A percentile compares a stretch with the other conserved stretches of the same genome.
These are phyloP conservation scores for Paracorniculantispora psalliotae DNA, from an alignment of 2,329 filamentous ascomycete species.

Conservation along the genomic window DNA sequence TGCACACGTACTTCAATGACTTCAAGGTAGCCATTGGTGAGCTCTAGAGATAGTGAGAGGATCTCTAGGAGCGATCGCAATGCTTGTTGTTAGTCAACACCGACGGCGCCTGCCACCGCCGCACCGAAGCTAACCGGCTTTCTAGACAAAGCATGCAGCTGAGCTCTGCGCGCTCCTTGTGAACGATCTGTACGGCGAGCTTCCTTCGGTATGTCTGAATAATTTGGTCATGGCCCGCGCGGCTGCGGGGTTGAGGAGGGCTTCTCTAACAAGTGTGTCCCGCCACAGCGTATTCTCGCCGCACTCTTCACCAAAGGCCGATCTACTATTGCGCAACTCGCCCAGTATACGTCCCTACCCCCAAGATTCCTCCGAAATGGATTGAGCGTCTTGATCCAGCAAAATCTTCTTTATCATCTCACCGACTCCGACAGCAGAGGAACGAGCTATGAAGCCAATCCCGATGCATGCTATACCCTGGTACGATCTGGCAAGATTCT, in stretches of 20 bases:
- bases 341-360: slow-evolving; percentile 66
- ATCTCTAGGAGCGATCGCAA: slow-evolving; percentile 68
- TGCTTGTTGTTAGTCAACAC: slow-evolving; percentile 43
- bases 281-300: slow-evolving; percentile 71
- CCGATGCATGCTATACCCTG: slow-evolving; percentile 73
- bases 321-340: slow-evolving; percentile 64
- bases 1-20: slow-evolving; percentile 45
- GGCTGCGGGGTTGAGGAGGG: background rate
- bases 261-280: slow-evolving; percentile 15
- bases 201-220: slow-evolving; percentile 68
- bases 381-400: slow-evolving; percentile 79
- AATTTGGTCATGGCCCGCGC: too few relatives aligned
- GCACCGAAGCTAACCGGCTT: slow-evolving; percentile 16
- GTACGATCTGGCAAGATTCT: slow-evolving; percentile 78
- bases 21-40: slow-evolving; percentile 62
- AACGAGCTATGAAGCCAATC: slow-evolving; percentile 81
- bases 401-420: slow-evolving; percentile 76
- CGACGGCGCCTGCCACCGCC: background rate
- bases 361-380: slow-evolving; percentile 75
- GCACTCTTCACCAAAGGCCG: slow-evolving; percentile 75
- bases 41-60: slow-evolving; percentile 75
- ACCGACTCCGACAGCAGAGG: slow-evolving; percentile 56
- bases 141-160: slow-evolving; percentile 65
- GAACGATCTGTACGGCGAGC: slow-evolving; percentile 83
- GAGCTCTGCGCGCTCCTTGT: slow-evolving; percentile 90